A percentile compares a stretch with the other conserved stretches of the same genome.
Conservation (phyloP, 2,329 filamentous ascomycete genomes). For the Achaetomium macrosporum region DNA sequence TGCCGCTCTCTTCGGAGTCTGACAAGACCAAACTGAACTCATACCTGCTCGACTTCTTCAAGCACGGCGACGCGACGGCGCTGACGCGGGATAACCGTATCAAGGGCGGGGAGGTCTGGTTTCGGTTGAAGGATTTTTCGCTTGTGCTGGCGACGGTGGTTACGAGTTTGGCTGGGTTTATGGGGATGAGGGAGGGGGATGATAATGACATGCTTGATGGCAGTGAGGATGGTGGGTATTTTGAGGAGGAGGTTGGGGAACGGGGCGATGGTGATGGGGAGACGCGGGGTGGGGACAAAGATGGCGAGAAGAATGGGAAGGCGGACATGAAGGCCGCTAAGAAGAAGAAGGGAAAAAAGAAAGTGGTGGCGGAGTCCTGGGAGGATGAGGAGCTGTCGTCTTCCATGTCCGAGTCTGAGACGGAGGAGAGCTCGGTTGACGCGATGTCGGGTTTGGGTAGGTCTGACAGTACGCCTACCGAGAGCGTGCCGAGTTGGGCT, state of each 20-base stretch:
- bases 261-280: not conserved
- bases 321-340: too few species aligned
- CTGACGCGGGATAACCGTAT: not conserved
- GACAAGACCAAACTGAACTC: not conserved
- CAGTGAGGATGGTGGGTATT: not conserved
- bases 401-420: too few species aligned
- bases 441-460: too few species aligned
- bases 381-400: not conserved
- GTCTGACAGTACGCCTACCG: not conserved
- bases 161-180: not conserved
- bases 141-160: not conserved
- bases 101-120: not conserved
- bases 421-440: not conserved
- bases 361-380: not conserved
- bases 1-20: not conserved
- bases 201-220: too few species aligned
- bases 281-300: too few species aligned
- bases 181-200: not conserved
- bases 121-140: not conserved
- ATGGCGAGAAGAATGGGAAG: not conserved
- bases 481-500: not conserved
- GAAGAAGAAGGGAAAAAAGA: not conserved
- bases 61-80: not conserved
- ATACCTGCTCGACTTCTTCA: slow-evolving; percentile 1
- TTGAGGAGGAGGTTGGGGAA: not conserved